phyloP scores from a whole-genome alignment of 2,329 filamentous ascomycete genomes.

The Teratosphaeria viscida region DNA sequence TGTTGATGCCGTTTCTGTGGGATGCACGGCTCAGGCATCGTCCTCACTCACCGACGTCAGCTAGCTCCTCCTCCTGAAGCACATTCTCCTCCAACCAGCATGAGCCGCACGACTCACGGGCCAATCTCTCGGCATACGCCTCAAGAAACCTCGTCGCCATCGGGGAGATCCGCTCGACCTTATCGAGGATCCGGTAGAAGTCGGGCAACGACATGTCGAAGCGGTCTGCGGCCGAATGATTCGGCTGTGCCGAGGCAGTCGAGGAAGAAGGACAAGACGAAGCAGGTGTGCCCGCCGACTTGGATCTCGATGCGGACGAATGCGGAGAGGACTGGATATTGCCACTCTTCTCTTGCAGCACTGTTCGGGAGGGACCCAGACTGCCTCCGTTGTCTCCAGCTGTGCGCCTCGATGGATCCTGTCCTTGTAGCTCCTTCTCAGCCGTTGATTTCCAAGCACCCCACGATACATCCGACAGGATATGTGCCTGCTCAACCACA shows the following conservation, averaged over 20 bases:
- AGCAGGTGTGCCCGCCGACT: neutral
- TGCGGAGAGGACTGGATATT: neutral
- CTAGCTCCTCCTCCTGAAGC: neutral
- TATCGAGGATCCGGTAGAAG: conserved; percentile 13
- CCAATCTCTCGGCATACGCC: conserved; percentile 12
- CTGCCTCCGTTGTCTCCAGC: neutral
- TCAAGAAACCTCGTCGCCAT: conserved; percentile 11
- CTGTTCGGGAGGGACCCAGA: neutral
- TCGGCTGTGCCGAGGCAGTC: neutral
- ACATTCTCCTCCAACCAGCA: conserved; percentile 10
- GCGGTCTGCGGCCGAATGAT: neutral
- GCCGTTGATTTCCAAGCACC: neutral
- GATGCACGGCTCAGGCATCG: neutral
- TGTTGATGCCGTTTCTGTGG: too few species aligned
- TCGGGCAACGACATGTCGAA: conserved; percentile 7
- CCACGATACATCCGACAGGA: conserved; percentile 1
- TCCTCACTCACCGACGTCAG: neutral
- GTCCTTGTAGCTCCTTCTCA: neutral
- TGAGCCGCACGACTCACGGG: conserved; percentile 8
- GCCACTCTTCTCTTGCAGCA: conserved; percentile 8
- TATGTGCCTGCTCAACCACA: conserved; percentile 9
- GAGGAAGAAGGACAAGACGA: neutral
- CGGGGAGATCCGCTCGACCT: conserved; percentile 11
- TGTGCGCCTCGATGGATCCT: neutral
- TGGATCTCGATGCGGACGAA: neutral